Evolutionary conservation across 495 filamentous ascomycete species (phyloP), one percentile per base, ranked within the genome.

Genomic region (Hypoxylon subgilvum): DNA sequence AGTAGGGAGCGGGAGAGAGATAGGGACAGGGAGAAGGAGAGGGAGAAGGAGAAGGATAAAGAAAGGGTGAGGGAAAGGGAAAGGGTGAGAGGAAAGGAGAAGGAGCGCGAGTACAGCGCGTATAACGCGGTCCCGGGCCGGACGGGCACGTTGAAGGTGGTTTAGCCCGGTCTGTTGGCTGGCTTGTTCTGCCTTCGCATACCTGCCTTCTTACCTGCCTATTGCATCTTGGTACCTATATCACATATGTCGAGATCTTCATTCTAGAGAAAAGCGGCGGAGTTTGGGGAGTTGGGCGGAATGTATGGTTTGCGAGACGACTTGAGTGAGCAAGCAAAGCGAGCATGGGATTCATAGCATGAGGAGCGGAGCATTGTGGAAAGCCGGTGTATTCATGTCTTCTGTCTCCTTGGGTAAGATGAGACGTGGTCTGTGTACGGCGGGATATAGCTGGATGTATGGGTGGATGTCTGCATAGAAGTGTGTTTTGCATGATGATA

Each of bases 111-210:
- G n/a, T 60, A 68, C 31, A 61, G 31, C 6, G 51, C 65, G 5
- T 66, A 70, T 41, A 70, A 66, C 47, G 61, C 65, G 6, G 65
- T 70, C 17, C 58, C 67, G n/a, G 65, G 67, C 8, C 38, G 67
- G 18, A 57, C 61, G 12, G 67, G 67, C n/a, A 70, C 67, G 3
- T 32, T 70, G 17, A 65, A 63, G 48, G 67, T 70, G 38, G 67
- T 70, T 10, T 70, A 42, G 68, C 38, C 14, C 38, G 10, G 31
- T 30, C 28, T 28, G 14, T 22, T 8, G 32, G 47, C 39, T 34
- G n/a, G n/a, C n/a, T n/a, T n/a, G n/a, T n/a, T n/a, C n/a, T n/a
- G n/a, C n/a, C n/a, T n/a, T n/a, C n/a, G n/a, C n/a, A n/a, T n/a
- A n/a, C n/a, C n/a, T 43, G 18, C 36, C 21, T 10, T 19, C 39